Evolutionary conservation across 352 stramenopile genomes (phyloP).

Genomic region (Pythium guiyangense): DNA sequence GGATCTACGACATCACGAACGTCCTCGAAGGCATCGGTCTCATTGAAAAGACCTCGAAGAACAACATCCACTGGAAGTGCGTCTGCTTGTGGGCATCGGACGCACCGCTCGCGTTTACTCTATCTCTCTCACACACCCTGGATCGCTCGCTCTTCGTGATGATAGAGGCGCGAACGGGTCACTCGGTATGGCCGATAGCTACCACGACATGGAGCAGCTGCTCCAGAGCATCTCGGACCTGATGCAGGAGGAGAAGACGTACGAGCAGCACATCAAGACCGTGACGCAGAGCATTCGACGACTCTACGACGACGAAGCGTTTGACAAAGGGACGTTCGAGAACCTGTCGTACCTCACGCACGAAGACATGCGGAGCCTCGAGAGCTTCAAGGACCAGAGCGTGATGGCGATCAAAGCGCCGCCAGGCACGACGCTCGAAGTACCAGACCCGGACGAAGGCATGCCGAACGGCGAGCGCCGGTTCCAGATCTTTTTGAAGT

Average conservation of each 20-base stretch:
- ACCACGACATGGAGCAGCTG: slow-evolving; percentile 69
- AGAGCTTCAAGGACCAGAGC: slow-evolving; percentile 83
- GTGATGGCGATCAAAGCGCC: slow-evolving; percentile 95
- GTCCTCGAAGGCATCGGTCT: slow-evolving; percentile 97
- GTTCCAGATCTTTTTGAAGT: slow-evolving; percentile 95
- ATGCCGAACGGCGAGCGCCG: slow-evolving; percentile 84
- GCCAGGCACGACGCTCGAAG: slow-evolving; percentile 91
- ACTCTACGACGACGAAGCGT: slow-evolving; percentile 81
- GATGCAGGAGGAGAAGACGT: slow-evolving; percentile 76
- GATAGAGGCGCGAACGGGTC: slow-evolving; percentile 49
- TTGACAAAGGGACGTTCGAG: slow-evolving; percentile 70
- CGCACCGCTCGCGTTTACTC: neutral
- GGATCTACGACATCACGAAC: slow-evolving; percentile 99
- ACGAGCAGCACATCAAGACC: slow-evolving; percentile 81
- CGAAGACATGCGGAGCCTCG: slow-evolving; percentile 83
- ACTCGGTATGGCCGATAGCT: slow-evolving; percentile 38
- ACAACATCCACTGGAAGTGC: slow-evolving; percentile 97
- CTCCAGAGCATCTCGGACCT: slow-evolving; percentile 76
- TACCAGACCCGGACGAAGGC: slow-evolving; percentile 93
- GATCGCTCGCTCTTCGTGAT: neutral
- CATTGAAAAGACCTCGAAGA: slow-evolving; percentile 97
- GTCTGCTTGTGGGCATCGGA: slow-evolving; percentile 6
- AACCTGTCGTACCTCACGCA: slow-evolving; percentile 86
- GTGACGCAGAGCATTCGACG: slow-evolving; percentile 79
- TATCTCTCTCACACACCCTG: neutral